A percentile compares a stretch with the other conserved stretches of the same genome.
These are phyloP conservation scores for Beauveria sp. DNA, from an alignment of 2,329 filamentous ascomycete genomes.

Conservation along the genomic window DNA sequence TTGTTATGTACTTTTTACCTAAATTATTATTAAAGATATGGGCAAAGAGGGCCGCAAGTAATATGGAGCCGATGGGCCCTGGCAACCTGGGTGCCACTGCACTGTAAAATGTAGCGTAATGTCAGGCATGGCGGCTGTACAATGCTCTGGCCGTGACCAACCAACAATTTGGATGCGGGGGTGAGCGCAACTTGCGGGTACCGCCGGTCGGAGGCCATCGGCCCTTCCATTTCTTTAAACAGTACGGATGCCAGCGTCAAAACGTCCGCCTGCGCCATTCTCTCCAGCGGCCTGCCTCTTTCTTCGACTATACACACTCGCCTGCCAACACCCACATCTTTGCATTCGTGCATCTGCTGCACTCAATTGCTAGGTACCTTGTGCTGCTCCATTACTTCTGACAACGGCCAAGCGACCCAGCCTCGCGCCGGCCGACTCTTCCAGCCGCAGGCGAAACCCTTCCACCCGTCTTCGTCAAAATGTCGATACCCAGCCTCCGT, in stretches of 20 bases:
- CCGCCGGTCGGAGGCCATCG: conserved; percentile 18
- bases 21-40: background rate
- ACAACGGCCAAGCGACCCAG: background rate
- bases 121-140: background rate
- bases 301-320: background rate
- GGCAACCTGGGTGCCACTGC: background rate
- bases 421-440: background rate
- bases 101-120: conserved; percentile 8
- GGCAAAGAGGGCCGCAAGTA: background rate
- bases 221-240: conserved; percentile 9
- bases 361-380: background rate
- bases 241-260: background rate
- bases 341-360: background rate
- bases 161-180: conserved; percentile 9
- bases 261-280: background rate
- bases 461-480: conserved; percentile 17
- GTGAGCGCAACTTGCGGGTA: conserved; percentile 14
- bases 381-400: background rate
- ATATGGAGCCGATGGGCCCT: conserved; percentile 6
- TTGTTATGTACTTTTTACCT: conserved; percentile 12
- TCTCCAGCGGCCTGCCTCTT: background rate
- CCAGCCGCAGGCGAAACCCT: background rate
- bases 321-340: background rate
- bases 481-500: conserved; percentile 42
- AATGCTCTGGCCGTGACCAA: background rate